Evolutionary conservation across 257 asterid species (phyloP).

Genomic region (Lavandula angustifolia): DNA sequence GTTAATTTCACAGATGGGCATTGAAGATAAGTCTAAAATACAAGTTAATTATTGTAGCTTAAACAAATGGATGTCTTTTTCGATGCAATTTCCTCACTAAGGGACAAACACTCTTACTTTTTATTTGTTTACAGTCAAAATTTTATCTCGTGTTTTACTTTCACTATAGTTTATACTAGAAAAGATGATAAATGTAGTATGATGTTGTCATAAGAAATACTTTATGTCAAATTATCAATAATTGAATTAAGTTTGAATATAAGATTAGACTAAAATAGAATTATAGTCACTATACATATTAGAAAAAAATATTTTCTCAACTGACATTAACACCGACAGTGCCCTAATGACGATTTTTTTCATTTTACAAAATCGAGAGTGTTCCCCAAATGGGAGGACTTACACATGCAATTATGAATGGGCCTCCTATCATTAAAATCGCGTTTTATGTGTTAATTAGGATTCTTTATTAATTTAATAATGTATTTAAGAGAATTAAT

Average conservation of each 20-base stretch:
- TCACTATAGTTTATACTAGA: not conserved
- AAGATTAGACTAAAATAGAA: not conserved
- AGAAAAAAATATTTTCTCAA: not conserved
- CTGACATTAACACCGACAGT: constrained; percentile 39
- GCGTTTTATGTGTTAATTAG: not conserved
- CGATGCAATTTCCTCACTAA: constrained; percentile 40
- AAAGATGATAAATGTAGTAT: no score
- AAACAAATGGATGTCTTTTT: constrained; percentile 29
- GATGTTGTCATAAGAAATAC: not conserved
- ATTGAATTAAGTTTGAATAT: no score
- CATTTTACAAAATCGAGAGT: constrained; percentile 19
- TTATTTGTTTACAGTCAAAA: not conserved
- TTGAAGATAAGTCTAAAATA: constrained; percentile 5
- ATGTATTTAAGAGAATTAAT: not conserved
- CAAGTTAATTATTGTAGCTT: constrained; percentile 16
- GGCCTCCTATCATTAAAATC: not conserved
- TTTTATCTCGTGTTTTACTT: not conserved
- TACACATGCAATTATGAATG: constrained; percentile 31
- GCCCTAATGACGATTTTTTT: constrained; percentile 15
- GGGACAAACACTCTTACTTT: constrained; percentile 12
- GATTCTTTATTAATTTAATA: constrained; percentile 2
- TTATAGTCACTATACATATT: no score
- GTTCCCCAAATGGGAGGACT: constrained; percentile 28
- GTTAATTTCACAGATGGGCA: not conserved
- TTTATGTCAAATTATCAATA: not conserved